Evolutionary conservation across 306 rosid species (phyloP), one percentile per base, ranked within the genome.

Genomic region (Acacia crassicarpa): DNA sequence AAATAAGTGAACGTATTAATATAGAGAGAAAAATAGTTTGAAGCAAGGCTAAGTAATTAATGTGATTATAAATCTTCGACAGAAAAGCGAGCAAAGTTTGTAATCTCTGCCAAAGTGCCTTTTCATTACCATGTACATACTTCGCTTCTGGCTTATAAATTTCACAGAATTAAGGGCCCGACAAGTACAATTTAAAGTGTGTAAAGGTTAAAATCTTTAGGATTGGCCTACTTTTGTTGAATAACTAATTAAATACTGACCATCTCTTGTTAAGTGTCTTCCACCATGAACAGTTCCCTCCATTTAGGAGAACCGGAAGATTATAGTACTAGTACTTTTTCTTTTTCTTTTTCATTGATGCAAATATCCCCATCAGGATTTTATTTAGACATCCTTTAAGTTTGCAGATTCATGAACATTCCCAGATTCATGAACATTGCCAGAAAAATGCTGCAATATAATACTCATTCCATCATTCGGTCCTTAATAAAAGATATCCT

Each of bases 351-450:
- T 0, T 12, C 33, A 23, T 25, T 10, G 67, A 27, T 25, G 33
- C 14, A 61, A 25, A 61, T 23, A 23, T 61, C 67, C 19, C 16
- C 58, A 72, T 49, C 41, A 56, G 45, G 58, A 48, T 48, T 46
- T 46, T 46, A 46, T 74, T 46, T n/a, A 5, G 71, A 67, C n/a
- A 38, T 67, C 8, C 51, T 69, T 63, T 83, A 20, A 54, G 61
- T 54, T 54, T 62, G 46, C 48, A 56, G 78, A 66, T 84, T 51
- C 69, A 54, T 72, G 77, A 49, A 87, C 78, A 77, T 51, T 78
- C 70, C 58, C 1, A 27, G 30, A 27, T 27, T 27, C 30, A 27
- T 30, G 32, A 30, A 30, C 32, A 77, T 51, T 81, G 66, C 58
- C 33, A 33, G 22, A 69, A 65, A 75, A 54, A 25, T 33, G 46